Conservation (phyloP, 108 stramenopile species). For the Cylindrotheca closterium region DNA sequence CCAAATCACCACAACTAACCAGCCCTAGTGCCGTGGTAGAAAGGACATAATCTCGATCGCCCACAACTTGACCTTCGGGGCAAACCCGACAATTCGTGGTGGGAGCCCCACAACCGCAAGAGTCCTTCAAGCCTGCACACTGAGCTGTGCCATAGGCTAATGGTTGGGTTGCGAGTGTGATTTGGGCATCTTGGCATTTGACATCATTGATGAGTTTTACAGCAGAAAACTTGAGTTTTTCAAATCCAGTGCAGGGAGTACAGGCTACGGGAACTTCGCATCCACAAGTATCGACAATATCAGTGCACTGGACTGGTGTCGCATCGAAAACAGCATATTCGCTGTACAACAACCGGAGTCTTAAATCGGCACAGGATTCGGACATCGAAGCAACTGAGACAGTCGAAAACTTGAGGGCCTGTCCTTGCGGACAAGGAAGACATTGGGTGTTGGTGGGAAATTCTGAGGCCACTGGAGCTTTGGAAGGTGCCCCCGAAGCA, state of each 20-base stretch:
- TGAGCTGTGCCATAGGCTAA: background rate
- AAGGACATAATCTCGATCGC: background rate
- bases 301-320: background rate
- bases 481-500: background rate
- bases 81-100: background rate
- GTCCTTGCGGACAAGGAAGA: background rate
- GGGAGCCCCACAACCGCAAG: background rate
- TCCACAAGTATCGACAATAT: background rate
- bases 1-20: background rate
- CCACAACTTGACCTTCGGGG: background rate
- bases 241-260: background rate
- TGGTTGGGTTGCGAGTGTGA: background rate
- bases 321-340: background rate
- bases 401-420: background rate
- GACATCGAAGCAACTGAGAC: background rate
- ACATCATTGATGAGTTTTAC: background rate
- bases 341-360: background rate
- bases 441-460: background rate
- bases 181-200: background rate
- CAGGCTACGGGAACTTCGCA: background rate
- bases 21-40: background rate
- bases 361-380: background rate
- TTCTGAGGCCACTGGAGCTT: background rate
- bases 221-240: background rate
- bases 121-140: background rate